phyloP scores from a whole-genome alignment of 306 rosid species.

The Cotoneaster glaucophyllus region DNA sequence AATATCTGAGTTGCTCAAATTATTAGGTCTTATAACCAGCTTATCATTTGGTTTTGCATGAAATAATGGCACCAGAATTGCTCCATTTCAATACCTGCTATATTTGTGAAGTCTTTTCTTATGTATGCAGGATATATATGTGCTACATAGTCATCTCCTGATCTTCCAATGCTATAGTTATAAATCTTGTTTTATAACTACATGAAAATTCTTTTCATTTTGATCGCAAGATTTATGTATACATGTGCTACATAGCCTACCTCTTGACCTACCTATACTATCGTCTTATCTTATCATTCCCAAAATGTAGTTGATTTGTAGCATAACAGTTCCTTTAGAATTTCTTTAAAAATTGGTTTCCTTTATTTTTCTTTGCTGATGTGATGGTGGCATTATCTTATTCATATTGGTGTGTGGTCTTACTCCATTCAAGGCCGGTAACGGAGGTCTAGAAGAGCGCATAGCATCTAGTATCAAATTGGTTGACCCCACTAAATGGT shows the following conservation, averaged over 20 bases:
- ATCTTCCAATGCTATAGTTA: neutral
- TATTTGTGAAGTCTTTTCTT: neutral
- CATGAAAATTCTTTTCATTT: no score
- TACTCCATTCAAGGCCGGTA: slow-evolving; percentile 4
- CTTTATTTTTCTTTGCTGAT: neutral
- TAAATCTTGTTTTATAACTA: neutral
- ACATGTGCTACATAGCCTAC: neutral
- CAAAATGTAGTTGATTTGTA: neutral
- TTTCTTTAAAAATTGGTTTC: neutral
- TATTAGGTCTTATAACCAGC: neutral
- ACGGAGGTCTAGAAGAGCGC: neutral
- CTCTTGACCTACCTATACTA: neutral
- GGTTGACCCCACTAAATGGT: neutral
- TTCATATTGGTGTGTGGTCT: neutral
- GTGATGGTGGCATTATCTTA: neutral
- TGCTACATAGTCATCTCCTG: neutral
- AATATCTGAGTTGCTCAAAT: neutral
- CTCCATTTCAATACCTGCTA: neutral
- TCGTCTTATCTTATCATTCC: neutral
- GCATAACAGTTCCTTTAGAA: neutral
- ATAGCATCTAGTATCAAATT: slow-evolving; percentile 2
- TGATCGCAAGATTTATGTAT: neutral
- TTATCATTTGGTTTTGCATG: neutral
- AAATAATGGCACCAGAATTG: neutral
- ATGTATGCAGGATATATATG: neutral